Percentiles rank a stretch among this genome's conserved stretches.
These are phyloP conservation scores for Trypanosoma cruzi DNA, from an alignment of 208 protist species.

Conservation along the genomic window DNA sequence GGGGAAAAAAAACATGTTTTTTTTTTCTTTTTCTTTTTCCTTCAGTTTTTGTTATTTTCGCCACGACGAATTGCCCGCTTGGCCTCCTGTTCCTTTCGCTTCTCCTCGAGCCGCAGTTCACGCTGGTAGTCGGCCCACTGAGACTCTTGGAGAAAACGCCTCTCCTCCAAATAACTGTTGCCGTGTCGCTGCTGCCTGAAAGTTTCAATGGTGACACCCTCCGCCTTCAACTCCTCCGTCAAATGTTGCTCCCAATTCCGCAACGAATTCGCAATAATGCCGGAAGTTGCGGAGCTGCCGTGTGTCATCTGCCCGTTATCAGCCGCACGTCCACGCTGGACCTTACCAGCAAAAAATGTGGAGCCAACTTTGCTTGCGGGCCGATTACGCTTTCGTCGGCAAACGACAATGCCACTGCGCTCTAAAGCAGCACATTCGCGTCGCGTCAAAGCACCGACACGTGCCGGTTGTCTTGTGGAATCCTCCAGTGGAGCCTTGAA, in stretches of 20 bases:
- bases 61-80: slow-evolving; percentile 64
- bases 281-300: slow-evolving; percentile 21
- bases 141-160: slow-evolving; percentile 53
- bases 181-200: slow-evolving; percentile 59
- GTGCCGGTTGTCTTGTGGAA: background rate
- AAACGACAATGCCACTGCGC: background rate
- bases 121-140: slow-evolving; percentile 74
- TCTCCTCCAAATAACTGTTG: slow-evolving; percentile 68
- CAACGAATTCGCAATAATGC: slow-evolving; percentile 70
- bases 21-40: slow-evolving; percentile 11
- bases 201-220: slow-evolving; percentile 74
- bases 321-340: background rate
- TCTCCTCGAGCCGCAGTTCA: slow-evolving; percentile 53
- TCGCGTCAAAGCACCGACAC: background rate
- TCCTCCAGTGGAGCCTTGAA: slow-evolving; percentile 27
- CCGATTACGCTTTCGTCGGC: slow-evolving; percentile 29
- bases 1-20: too few species aligned
- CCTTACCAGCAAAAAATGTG: background rate
- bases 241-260: slow-evolving; percentile 68
- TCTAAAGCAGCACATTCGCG: slow-evolving; percentile 19
- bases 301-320: background rate
- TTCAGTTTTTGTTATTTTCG: slow-evolving; percentile 26
- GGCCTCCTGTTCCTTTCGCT: slow-evolving; percentile 46
- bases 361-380: background rate
- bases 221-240: slow-evolving; percentile 36